A percentile compares a stretch with the other conserved stretches of the same genome.
phyloP scores from a whole-genome alignment of 139 green algal species.

The Chlorella sorokiniana region DNA sequence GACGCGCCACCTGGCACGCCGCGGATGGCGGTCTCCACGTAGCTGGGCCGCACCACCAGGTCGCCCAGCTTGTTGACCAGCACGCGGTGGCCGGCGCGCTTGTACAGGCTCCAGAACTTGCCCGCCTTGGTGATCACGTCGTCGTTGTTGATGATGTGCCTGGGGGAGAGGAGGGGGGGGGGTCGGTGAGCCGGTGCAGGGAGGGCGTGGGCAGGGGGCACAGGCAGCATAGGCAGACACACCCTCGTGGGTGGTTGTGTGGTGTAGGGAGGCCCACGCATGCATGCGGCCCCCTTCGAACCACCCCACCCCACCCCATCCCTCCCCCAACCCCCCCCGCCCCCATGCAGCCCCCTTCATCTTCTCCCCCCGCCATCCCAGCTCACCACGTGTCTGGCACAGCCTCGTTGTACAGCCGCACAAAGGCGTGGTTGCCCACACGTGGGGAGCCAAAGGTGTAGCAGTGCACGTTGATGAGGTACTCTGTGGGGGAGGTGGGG shows the following conservation, averaged over 20 bases:
- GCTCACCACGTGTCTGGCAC: slow-evolving; percentile 62
- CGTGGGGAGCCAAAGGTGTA: slow-evolving; percentile 71
- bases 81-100: slow-evolving; percentile 47
- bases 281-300: no score
- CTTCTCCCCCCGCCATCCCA: background rate
- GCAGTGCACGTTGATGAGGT: background rate
- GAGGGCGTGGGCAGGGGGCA: background rate
- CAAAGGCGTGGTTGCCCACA: slow-evolving; percentile 68
- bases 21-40: slow-evolving; percentile 38
- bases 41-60: slow-evolving; percentile 49
- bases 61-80: slow-evolving; percentile 56
- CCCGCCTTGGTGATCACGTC: slow-evolving; percentile 41
- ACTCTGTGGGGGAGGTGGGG: background rate
- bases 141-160: slow-evolving; percentile 67
- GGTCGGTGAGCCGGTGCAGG: background rate
- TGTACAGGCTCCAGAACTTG: slow-evolving; percentile 55
- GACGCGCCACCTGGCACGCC: slow-evolving; percentile 2
- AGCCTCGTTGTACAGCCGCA: slow-evolving; percentile 38
- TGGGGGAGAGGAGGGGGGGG: background rate
- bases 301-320: no score
- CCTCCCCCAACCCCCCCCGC: no score
- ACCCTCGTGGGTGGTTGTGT: no score
- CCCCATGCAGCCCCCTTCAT: background rate
- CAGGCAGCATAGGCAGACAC: no score
- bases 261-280: no score